These are phyloP conservation scores for Talaromyces funiculosus DNA, from an alignment of 2,329 filamentous ascomycete species.

Conservation along the genomic window DNA sequence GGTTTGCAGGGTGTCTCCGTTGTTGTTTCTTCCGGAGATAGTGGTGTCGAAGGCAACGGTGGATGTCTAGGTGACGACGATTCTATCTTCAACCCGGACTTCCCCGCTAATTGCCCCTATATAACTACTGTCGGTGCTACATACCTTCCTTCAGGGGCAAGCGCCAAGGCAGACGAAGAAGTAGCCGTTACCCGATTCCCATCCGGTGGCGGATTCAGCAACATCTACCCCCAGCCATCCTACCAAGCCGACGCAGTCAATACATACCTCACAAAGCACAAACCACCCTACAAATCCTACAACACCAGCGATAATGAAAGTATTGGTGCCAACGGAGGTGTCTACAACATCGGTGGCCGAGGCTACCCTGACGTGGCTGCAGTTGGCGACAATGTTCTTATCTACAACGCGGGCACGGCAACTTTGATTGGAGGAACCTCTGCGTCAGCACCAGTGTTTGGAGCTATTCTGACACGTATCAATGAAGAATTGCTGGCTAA, in stretches of 20 bases:
- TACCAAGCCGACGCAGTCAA: slow-evolving; percentile 40
- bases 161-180: slow-evolving; percentile 24
- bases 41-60: slow-evolving; percentile 27
- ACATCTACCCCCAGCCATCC: slow-evolving; percentile 39
- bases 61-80: slow-evolving; percentile 30
- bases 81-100: slow-evolving; percentile 46
- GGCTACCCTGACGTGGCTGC: slow-evolving; percentile 59
- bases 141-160: slow-evolving; percentile 27
- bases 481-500: slow-evolving; percentile 55
- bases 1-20: slow-evolving; percentile 33
- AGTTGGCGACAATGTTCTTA: slow-evolving; percentile 38
- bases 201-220: slow-evolving; percentile 44
- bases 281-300: slow-evolving; percentile 27
- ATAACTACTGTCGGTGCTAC: slow-evolving; percentile 44
- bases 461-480: slow-evolving; percentile 55
- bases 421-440: slow-evolving; percentile 24
- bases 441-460: slow-evolving; percentile 54
- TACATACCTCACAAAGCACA: slow-evolving; percentile 36
- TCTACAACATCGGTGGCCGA: slow-evolving; percentile 49
- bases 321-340: slow-evolving; percentile 33
- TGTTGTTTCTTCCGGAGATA: slow-evolving; percentile 28
- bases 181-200: slow-evolving; percentile 30
- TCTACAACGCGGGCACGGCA: slow-evolving; percentile 23
- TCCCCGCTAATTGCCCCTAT: slow-evolving; percentile 49
- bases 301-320: slow-evolving; percentile 27